A percentile compares a stretch with the other conserved stretches of the same genome.
phyloP scores from a whole-genome alignment of 345 rosid genomes.

The Populus tremula region DNA sequence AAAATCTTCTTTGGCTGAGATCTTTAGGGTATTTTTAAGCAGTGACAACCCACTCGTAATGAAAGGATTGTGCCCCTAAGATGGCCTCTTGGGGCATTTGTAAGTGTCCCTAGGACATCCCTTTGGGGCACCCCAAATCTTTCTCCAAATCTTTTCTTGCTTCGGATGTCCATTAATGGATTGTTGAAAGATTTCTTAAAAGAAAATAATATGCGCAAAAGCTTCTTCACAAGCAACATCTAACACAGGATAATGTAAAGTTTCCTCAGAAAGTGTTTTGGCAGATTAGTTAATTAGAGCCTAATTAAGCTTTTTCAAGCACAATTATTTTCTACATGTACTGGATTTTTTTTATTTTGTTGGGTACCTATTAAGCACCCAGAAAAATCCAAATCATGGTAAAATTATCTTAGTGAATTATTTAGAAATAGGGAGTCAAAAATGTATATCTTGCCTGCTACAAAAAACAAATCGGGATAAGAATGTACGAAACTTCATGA shows the following conservation, averaged over 20 bases:
- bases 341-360: too few species aligned
- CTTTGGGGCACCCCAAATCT: conserved; percentile 2
- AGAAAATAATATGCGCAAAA: background rate
- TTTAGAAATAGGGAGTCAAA: too few species aligned
- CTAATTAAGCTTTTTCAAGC: background rate
- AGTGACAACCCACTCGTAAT: background rate
- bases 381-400: too few species aligned
- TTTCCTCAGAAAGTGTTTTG: background rate
- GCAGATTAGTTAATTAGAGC: background rate
- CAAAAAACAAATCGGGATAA: too few species aligned
- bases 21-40: background rate
- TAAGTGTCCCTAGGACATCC: background rate
- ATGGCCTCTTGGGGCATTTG: background rate
- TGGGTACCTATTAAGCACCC: too few species aligned
- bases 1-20: background rate
- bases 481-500: background rate
- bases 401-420: too few species aligned
- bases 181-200: background rate
- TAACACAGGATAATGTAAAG: background rate
- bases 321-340: background rate
- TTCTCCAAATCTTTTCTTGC: background rate
- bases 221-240: background rate
- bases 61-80: background rate
- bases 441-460: too few species aligned
- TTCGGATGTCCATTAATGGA: background rate